Percentiles rank a stretch among this genome's conserved stretches.
phyloP scores from a whole-genome alignment of 2,329 filamentous ascomycete species.

The Chalara sp. region DNA sequence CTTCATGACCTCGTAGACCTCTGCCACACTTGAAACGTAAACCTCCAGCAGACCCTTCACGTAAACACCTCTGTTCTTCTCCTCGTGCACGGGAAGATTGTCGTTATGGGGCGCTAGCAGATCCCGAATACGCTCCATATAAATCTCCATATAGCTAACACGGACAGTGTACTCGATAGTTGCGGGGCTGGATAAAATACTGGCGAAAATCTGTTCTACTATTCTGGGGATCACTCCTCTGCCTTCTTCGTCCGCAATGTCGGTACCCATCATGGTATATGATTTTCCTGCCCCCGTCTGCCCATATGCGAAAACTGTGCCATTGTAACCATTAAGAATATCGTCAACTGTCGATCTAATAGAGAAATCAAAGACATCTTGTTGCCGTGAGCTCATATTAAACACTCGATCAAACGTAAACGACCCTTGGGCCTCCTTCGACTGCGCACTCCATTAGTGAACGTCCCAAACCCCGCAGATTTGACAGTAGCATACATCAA shows the following conservation, averaged over 20 bases:
- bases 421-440: slow-evolving; percentile 71
- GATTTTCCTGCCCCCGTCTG: slow-evolving; percentile 98
- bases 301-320: slow-evolving; percentile 96
- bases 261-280: slow-evolving; percentile 96
- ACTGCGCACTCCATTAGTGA: slow-evolving; percentile 44
- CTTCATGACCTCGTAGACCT: slow-evolving; percentile 95
- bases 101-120: slow-evolving; percentile 87
- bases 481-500: slow-evolving; percentile 58
- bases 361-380: slow-evolving; percentile 96
- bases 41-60: slow-evolving; percentile 93
- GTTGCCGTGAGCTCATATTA: slow-evolving; percentile 83
- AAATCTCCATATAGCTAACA: slow-evolving; percentile 99
- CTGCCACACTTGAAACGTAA: slow-evolving; percentile 90
- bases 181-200: slow-evolving; percentile 82
- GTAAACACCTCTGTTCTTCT: slow-evolving; percentile 92
- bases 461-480: slow-evolving; percentile 4
- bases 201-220: slow-evolving; percentile 94
- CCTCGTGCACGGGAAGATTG: slow-evolving; percentile 95
- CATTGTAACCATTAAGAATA: slow-evolving; percentile 98
- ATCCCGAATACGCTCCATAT: slow-evolving; percentile 98
- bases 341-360: slow-evolving; percentile 95
- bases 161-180: slow-evolving; percentile 98
- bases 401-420: slow-evolving; percentile 99
- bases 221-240: slow-evolving; percentile 96
- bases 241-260: slow-evolving; percentile 82